Evolutionary conservation across 257 asterid species (phyloP).

Genomic region (Eucommia ulmoides): DNA sequence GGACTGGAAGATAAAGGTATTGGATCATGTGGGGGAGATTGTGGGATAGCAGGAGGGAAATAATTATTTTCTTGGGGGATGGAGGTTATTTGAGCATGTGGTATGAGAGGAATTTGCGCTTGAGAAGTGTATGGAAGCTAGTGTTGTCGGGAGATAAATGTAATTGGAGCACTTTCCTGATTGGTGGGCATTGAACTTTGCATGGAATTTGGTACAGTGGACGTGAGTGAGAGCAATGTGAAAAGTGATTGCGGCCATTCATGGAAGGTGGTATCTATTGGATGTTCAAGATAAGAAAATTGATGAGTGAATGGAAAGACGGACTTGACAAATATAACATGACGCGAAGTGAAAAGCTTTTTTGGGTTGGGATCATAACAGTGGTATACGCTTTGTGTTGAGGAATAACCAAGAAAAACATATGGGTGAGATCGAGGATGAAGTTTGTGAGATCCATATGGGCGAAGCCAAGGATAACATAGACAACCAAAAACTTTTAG

Average conservation of each 20-base stretch:
- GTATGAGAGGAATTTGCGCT: no score
- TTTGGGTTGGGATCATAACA: not conserved
- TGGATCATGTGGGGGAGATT: no score
- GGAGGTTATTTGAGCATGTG: no score
- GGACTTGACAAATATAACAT: not conserved
- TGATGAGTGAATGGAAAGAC: not conserved
- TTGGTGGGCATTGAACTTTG: no score
- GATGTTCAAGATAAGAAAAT: not conserved
- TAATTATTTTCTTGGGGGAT: no score
- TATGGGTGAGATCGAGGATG: not conserved
- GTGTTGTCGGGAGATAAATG: no score
- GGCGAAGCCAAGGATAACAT: not conserved
- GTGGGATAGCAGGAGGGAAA: no score
- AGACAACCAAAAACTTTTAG: not conserved
- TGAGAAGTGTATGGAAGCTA: no score
- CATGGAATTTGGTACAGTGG: no score
- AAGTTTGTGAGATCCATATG: not conserved
- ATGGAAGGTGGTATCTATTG: not conserved
- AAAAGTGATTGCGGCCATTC: not conserved
- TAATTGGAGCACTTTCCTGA: no score
- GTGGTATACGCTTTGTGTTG: not conserved
- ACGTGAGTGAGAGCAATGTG: not conserved
- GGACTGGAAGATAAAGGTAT: no score
- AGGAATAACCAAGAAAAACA: not conserved
- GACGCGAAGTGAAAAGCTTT: not conserved